Conservation (phyloP, 768 basidiomycete species). For the Tremella mesenterica region DNA sequence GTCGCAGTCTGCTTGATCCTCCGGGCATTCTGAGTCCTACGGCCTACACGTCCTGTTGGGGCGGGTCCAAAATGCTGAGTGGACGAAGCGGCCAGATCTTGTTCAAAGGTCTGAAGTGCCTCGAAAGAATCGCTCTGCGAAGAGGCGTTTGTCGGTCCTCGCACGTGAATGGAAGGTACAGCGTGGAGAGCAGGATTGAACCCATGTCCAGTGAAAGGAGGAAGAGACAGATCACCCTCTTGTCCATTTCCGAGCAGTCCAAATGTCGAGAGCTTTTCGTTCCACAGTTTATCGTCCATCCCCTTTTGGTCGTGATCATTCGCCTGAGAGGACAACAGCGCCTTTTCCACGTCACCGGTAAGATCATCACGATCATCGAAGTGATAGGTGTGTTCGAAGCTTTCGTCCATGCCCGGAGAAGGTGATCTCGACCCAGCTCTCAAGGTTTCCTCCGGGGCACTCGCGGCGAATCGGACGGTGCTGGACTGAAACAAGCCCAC, state of each 20-base stretch:
- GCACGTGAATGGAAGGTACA: slow-evolving; percentile 14
- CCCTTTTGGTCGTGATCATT: not conserved
- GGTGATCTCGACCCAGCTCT: slow-evolving; percentile 12
- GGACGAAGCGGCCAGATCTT: slow-evolving; percentile 9
- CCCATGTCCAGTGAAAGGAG: slow-evolving; percentile 9
- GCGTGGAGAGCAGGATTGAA: not conserved
- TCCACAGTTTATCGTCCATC: slow-evolving; percentile 5
- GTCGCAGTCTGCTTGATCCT: slow-evolving; percentile 37
- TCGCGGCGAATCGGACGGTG: slow-evolving; percentile 16
- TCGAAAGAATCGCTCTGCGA: no score
- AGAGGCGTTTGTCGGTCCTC: slow-evolving; percentile 10
- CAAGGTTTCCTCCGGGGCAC: no score
- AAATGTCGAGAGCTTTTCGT: slow-evolving; percentile 16
- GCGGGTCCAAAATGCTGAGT: slow-evolving; percentile 43
- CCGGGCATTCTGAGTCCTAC: slow-evolving; percentile 32
- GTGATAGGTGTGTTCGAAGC: not conserved
- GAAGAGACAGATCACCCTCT: slow-evolving; percentile 22
- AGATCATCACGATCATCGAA: slow-evolving; percentile 1
- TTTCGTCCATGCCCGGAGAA: slow-evolving; percentile 7
- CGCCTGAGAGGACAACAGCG: slow-evolving; percentile 6
- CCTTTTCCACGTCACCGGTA: slow-evolving; percentile 19
- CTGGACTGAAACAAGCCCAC: slow-evolving; percentile 19
- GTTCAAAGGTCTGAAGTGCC: not conserved
- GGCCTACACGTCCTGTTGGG: slow-evolving; percentile 34
- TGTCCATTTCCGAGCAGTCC: slow-evolving; percentile 5